Conservation (phyloP, 2,329 filamentous ascomycete species). For the Juglanconis oblonga region DNA sequence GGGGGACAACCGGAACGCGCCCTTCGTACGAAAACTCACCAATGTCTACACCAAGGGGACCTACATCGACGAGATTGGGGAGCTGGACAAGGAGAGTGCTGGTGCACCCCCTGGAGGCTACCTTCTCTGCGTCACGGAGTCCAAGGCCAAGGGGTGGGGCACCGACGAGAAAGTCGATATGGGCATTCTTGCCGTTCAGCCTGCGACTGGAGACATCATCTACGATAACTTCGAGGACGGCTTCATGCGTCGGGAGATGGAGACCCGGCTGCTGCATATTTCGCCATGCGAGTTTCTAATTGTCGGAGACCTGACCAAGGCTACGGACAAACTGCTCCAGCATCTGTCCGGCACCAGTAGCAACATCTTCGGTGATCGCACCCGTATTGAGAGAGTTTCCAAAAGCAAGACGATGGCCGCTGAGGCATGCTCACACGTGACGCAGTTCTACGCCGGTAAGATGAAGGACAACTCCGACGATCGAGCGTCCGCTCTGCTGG, state of each 20-base stretch:
- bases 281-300: conserved; percentile 94
- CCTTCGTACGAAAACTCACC: conserved; percentile 88
- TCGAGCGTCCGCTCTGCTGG: conserved; percentile 64
- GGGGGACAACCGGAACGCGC: conserved; percentile 88
- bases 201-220: conserved; percentile 91
- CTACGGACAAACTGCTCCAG: conserved; percentile 86
- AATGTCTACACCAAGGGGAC: conserved; percentile 98
- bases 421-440: conserved; percentile 83
- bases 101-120: conserved; percentile 72
- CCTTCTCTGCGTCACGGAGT: conserved; percentile 87
- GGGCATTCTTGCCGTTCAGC: conserved; percentile 90
- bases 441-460: conserved; percentile 88
- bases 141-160: conserved; percentile 70
- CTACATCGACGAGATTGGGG: conserved; percentile 90
- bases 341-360: conserved; percentile 86
- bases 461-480: conserved; percentile 62
- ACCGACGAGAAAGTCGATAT: conserved; percentile 93
- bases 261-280: conserved; percentile 92
- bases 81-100: conserved; percentile 53
- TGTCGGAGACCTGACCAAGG: conserved; percentile 83
- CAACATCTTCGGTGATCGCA: conserved; percentile 88
- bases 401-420: conserved; percentile 79
- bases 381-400: conserved; percentile 75
- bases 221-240: conserved; percentile 96
- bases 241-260: conserved; percentile 95